Evolutionary conservation across 139 green algal species (phyloP).

Genomic region (Closterium sp.): DNA sequence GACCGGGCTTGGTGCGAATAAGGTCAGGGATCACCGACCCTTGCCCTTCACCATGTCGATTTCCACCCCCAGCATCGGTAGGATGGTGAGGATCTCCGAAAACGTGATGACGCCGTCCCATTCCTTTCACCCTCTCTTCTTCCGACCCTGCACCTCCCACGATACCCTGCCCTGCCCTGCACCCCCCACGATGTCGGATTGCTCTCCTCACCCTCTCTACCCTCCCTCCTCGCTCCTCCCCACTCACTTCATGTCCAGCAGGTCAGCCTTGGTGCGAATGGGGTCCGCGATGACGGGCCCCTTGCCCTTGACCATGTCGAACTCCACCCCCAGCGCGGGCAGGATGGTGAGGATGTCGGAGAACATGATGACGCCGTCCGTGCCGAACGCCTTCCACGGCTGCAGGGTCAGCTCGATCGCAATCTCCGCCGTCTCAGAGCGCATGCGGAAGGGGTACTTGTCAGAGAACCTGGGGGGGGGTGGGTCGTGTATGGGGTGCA

Average conservation of each 20-base stretch:
- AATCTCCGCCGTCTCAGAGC: conserved; percentile 94
- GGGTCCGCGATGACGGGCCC: conserved; percentile 78
- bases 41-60: conserved; percentile 98
- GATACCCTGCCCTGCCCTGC: too few relatives aligned
- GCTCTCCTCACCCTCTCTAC: too few relatives aligned
- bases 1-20: too few relatives aligned
- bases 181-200: too few relatives aligned
- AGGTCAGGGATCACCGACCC: too few relatives aligned
- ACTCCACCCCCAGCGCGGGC: conserved; percentile 93
- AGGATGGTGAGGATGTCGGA: conserved; percentile 97
- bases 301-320: conserved; percentile 95
- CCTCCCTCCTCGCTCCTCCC: too few relatives aligned
- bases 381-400: conserved; percentile 87
- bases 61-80: conserved; percentile 93
- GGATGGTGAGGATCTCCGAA: conserved; percentile 95
- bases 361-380: conserved; percentile 99
- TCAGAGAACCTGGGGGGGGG: conserved; percentile 70
- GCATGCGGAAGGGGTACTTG: conserved; percentile 86
- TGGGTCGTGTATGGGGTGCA: conserved; percentile 25
- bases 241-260: conserved; percentile 15
- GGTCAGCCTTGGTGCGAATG: conserved; percentile 28
- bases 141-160: too few relatives aligned
- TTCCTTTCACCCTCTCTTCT: too few relatives aligned
- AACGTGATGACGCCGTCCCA: conserved; percentile 99
- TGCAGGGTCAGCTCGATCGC: conserved; percentile 93